phyloP scores from a whole-genome alignment of 441 rosid species.

The Metrosideros polymorpha region DNA sequence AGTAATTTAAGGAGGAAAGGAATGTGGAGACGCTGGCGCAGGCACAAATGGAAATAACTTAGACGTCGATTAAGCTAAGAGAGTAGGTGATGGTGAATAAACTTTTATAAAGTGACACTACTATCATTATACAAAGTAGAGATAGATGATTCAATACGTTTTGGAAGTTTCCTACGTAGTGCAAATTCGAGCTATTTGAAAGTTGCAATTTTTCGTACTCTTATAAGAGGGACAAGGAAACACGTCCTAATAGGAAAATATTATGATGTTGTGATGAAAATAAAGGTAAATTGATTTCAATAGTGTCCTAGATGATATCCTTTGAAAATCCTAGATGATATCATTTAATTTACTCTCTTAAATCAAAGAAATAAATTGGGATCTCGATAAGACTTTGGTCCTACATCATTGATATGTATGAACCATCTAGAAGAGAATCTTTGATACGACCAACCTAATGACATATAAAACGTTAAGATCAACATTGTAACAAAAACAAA shows the following conservation, averaged over 20 bases:
- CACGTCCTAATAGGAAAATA: background rate
- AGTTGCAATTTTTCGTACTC: background rate
- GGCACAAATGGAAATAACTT: background rate
- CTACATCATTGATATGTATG: too few relatives aligned
- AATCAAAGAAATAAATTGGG: too few relatives aligned
- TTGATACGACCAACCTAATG: too few relatives aligned
- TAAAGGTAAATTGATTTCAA: too few relatives aligned
- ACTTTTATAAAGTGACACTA: background rate
- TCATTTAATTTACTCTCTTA: too few relatives aligned
- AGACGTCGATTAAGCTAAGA: background rate
- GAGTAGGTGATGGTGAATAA: background rate
- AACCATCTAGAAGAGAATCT: too few relatives aligned
- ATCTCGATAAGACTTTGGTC: too few relatives aligned
- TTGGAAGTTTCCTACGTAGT: background rate
- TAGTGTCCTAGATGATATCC: too few relatives aligned
- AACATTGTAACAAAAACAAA: too few relatives aligned
- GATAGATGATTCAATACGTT: background rate
- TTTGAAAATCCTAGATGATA: too few relatives aligned
- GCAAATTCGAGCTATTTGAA: background rate
- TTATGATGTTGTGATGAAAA: too few relatives aligned
- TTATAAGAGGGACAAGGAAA: background rate
- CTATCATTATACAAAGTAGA: background rate
- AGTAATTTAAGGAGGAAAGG: background rate
- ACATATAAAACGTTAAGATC: too few relatives aligned
- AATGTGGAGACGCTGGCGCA: background rate